phyloP scores from a whole-genome alignment of 1,284 basidiomycete species.

The Hypsizygus ulmarius region DNA sequence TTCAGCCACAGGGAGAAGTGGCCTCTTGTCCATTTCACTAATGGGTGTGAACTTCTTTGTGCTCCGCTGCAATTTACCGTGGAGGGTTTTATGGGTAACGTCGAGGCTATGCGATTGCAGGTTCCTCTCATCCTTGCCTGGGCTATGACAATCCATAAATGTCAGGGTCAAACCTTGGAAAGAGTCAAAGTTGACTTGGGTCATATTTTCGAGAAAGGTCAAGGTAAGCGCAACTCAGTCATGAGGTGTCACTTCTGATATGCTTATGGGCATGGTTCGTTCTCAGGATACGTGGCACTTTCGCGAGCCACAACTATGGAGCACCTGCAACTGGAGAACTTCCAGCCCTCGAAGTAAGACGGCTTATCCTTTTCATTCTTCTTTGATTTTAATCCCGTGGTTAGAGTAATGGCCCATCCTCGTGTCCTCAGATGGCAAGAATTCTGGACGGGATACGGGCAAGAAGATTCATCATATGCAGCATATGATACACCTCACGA shows the following conservation, averaged over 20 bases:
- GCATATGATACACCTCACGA: constrained; percentile 2
- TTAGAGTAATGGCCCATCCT: constrained; percentile 32
- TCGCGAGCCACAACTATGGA: constrained; percentile 85
- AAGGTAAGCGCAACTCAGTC: constrained; percentile 38
- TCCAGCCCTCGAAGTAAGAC: constrained; percentile 67
- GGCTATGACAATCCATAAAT: constrained; percentile 83
- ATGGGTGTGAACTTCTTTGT: constrained; percentile 42
- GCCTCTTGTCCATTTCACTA: constrained; percentile 54
- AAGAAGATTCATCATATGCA: constrained; percentile 2
- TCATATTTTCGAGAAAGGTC: constrained; percentile 75
- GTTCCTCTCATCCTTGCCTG: constrained; percentile 78
- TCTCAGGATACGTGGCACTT: constrained; percentile 82
- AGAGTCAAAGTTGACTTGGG: constrained; percentile 67
- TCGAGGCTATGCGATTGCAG: constrained; percentile 35
- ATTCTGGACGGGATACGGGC: constrained; percentile 9
- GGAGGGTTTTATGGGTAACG: constrained; percentile 46
- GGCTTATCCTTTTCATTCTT: background rate
- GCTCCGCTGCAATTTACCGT: constrained; percentile 49
- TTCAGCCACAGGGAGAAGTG: constrained; percentile 36
- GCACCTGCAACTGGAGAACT: constrained; percentile 80
- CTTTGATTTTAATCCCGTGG: background rate
- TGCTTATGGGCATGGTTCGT: constrained; percentile 10
- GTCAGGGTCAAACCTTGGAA: constrained; percentile 76
- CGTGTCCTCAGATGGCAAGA: constrained; percentile 33
- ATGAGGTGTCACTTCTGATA: background rate